Evolutionary conservation across 2,329 filamentous ascomycete genomes (phyloP).

Genomic region (Alternaria panax): DNA sequence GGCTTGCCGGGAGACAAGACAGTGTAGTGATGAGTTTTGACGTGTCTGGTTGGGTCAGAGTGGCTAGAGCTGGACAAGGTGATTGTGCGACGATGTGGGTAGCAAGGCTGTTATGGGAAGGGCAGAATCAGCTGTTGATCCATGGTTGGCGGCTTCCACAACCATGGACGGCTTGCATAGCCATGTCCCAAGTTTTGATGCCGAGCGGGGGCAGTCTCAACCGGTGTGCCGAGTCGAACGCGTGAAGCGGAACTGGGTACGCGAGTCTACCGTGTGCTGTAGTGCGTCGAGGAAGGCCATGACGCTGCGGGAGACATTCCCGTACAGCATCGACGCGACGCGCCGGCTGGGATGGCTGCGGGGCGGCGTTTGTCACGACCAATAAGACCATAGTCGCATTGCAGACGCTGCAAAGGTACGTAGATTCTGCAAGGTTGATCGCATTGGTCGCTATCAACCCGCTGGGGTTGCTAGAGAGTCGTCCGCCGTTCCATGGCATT

Average conservation of each 20-base stretch:
- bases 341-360: neutral
- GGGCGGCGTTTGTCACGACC: neutral
- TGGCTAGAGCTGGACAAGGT: neutral
- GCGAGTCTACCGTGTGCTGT: slow-evolving; percentile 3
- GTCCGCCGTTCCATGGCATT: neutral
- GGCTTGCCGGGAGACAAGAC: neutral
- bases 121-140: neutral
- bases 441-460: neutral
- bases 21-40: neutral
- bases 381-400: neutral
- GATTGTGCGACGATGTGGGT: neutral
- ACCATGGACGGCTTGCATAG: slow-evolving; percentile 6
- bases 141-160: neutral
- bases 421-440: neutral
- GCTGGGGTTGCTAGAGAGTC: neutral
- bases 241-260: neutral
- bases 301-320: slow-evolving; percentile 3
- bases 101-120: neutral
- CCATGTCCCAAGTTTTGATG: neutral
- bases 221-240: neutral
- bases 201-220: neutral
- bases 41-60: neutral
- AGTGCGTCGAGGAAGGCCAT: neutral
- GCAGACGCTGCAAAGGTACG: neutral
- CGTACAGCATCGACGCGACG: slow-evolving; percentile 4